Evolutionary conservation across 148 eudicot genomes (phyloP).

Genomic region (Amaranthus hypochondriacus): DNA sequence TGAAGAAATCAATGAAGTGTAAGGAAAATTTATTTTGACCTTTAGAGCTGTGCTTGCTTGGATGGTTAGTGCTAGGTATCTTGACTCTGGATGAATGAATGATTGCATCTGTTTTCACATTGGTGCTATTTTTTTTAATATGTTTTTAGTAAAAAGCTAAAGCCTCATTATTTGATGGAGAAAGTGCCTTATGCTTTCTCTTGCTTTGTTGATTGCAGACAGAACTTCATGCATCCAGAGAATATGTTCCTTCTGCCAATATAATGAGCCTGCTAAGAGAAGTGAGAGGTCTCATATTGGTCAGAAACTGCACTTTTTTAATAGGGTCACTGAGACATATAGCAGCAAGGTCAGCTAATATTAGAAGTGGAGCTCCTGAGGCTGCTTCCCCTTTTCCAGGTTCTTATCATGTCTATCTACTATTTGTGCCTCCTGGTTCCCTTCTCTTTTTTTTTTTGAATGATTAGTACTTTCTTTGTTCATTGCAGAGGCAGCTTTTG

Average conservation of each 20-base stretch:
- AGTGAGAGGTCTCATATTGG: constrained; percentile 16
- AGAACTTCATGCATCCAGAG: constrained; percentile 22
- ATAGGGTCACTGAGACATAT: constrained; percentile 34
- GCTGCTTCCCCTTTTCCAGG: constrained; percentile 55
- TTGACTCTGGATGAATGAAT: not conserved
- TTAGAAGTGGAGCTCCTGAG: constrained; percentile 55
- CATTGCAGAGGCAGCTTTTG: constrained; percentile 44
- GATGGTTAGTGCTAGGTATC: not conserved
- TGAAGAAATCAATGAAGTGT: constrained; percentile 33
- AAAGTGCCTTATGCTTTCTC: not conserved
- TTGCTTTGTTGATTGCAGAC: constrained; percentile 28
- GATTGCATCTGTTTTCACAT: too few relatives aligned
- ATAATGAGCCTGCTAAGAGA: constrained; percentile 26
- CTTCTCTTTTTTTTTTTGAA: not conserved
- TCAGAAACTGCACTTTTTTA: constrained; percentile 16
- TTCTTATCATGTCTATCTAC: constrained; percentile 21
- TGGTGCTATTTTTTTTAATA: too few relatives aligned
- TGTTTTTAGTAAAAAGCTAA: too few relatives aligned
- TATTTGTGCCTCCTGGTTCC: not conserved
- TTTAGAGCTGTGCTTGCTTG: not conserved
- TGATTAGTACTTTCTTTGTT: not conserved
- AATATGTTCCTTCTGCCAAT: constrained; percentile 20
- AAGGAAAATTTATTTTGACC: constrained; percentile 23
- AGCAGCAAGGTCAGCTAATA: constrained; percentile 60
- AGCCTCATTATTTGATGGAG: not conserved